Percentiles rank a stretch among this genome's conserved stretches.
phyloP scores from a whole-genome alignment of 768 basidiomycete genomes.

The Termitomyces titanicus region DNA sequence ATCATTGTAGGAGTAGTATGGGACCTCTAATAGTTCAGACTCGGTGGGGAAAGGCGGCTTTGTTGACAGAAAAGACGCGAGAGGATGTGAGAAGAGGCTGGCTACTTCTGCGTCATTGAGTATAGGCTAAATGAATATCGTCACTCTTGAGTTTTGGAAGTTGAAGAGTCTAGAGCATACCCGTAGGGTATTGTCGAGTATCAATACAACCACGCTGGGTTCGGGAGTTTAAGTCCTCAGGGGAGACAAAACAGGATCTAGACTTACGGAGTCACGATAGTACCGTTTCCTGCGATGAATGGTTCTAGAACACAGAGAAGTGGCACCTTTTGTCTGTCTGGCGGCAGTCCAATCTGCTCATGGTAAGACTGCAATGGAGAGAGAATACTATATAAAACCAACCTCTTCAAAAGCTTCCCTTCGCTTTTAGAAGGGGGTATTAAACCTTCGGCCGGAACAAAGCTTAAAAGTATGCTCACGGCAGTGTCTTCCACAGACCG shows the following conservation, averaged over 20 bases:
- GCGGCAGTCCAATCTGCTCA: constrained; percentile 76
- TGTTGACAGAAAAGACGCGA: constrained; percentile 65
- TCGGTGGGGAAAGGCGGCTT: constrained; percentile 55
- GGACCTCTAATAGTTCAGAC: constrained; percentile 48
- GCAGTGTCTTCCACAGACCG: constrained; percentile 74
- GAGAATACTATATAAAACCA: background rate
- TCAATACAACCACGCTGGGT: constrained; percentile 76
- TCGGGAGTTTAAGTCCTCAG: background rate
- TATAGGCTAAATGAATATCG: constrained; percentile 52
- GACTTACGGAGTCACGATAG: constrained; percentile 83
- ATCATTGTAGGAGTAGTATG: constrained; percentile 68
- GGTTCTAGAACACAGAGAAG: constrained; percentile 78
- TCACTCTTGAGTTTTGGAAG: background rate
- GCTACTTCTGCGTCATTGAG: constrained; percentile 78
- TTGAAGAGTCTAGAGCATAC: constrained; percentile 32
- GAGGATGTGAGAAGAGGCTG: constrained; percentile 82
- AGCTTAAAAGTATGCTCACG: constrained; percentile 37
- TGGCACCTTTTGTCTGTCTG: constrained; percentile 65
- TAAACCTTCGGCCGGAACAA: background rate
- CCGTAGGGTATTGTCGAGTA: constrained; percentile 72
- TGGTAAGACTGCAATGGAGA: background rate
- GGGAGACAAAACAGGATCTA: background rate
- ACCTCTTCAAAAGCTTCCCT: constrained; percentile 93
- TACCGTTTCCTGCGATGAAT: constrained; percentile 65
- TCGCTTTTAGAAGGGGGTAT: constrained; percentile 39